Conservation (phyloP, 1,284 basidiomycete genomes). For the Ceratobasidium sp. region DNA sequence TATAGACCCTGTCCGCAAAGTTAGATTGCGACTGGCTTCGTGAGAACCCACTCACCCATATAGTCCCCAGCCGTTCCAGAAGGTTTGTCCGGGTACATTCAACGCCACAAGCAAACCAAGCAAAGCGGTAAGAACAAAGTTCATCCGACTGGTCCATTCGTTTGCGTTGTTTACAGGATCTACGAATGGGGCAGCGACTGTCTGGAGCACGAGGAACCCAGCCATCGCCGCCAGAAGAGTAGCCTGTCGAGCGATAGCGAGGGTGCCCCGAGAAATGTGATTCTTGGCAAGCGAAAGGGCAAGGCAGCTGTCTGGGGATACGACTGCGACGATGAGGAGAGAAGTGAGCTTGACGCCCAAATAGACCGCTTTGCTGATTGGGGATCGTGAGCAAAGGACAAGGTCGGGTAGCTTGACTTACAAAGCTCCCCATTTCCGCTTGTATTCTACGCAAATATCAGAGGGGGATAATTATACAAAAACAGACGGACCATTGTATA, state of each 20-base stretch:
- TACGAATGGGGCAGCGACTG: constrained; percentile 71
- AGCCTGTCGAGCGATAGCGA: constrained; percentile 71
- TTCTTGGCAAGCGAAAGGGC: constrained; percentile 59
- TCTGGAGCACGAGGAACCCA: constrained; percentile 71
- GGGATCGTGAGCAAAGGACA: not conserved
- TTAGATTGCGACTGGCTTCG: constrained; percentile 5
- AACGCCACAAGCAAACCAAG: constrained; percentile 70
- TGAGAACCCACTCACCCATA: constrained; percentile 63
- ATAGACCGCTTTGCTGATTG: constrained; percentile 62
- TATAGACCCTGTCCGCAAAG: constrained; percentile 64
- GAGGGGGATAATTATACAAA: not conserved
- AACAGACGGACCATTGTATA: constrained; percentile 68
- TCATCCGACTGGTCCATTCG: constrained; percentile 77
- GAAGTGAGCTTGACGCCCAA: constrained; percentile 76
- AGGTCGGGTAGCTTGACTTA: constrained; percentile 5
- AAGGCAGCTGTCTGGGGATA: constrained; percentile 77
- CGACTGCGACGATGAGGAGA: constrained; percentile 71
- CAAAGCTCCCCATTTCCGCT: constrained; percentile 73
- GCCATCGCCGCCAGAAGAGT: constrained; percentile 70
- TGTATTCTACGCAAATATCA: constrained; percentile 63
- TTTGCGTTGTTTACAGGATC: constrained; percentile 80
- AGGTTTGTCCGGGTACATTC: constrained; percentile 64
- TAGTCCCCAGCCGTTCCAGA: constrained; percentile 68
- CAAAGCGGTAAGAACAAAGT: constrained; percentile 72
- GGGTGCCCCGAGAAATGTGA: constrained; percentile 52